Percentiles rank a stretch among this genome's conserved stretches.
Evolutionary conservation across 352 stramenopile species (phyloP).

Genomic region (Sclerospora graminicola): DNA sequence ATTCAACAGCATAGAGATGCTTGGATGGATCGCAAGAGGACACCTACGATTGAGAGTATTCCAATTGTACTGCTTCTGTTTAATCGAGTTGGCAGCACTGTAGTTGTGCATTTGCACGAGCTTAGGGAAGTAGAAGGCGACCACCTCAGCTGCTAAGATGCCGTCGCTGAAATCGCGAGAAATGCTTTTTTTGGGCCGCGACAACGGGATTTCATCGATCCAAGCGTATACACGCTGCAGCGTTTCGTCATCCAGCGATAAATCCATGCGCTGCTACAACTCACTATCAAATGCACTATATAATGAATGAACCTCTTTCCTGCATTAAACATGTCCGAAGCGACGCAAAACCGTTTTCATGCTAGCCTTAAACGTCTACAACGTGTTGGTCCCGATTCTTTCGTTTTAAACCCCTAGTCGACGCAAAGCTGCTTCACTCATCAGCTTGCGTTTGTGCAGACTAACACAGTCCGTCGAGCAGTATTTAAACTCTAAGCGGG

Average conservation of each 20-base stretch:
- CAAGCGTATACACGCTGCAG: slow-evolving; percentile 91
- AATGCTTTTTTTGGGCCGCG: slow-evolving; percentile 92
- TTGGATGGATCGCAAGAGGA: no score
- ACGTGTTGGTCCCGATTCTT: not conserved
- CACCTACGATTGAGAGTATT: no score
- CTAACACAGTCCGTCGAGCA: slow-evolving; percentile 91
- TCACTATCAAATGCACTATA: no score
- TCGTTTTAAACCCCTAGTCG: slow-evolving; percentile 39
- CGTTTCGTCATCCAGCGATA: slow-evolving; percentile 81
- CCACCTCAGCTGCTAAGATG: slow-evolving; percentile 84
- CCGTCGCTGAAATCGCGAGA: slow-evolving; percentile 92
- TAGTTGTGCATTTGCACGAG: no score
- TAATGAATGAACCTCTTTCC: no score
- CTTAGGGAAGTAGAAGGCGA: slow-evolving; percentile 92
- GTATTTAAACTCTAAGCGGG: slow-evolving; percentile 89
- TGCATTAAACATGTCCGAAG: not conserved
- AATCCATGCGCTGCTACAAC: slow-evolving; percentile 22
- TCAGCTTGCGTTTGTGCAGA: slow-evolving; percentile 88
- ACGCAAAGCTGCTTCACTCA: slow-evolving; percentile 86
- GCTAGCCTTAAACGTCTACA: slow-evolving; percentile 9
- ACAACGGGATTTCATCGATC: slow-evolving; percentile 93
- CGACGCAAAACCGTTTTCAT: slow-evolving; percentile 1
- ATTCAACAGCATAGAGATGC: not conserved
- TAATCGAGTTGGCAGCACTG: no score
- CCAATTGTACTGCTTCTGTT: no score